These are phyloP conservation scores for Anisodus acutangulus DNA, from an alignment of 257 asterid species.

Conservation along the genomic window DNA sequence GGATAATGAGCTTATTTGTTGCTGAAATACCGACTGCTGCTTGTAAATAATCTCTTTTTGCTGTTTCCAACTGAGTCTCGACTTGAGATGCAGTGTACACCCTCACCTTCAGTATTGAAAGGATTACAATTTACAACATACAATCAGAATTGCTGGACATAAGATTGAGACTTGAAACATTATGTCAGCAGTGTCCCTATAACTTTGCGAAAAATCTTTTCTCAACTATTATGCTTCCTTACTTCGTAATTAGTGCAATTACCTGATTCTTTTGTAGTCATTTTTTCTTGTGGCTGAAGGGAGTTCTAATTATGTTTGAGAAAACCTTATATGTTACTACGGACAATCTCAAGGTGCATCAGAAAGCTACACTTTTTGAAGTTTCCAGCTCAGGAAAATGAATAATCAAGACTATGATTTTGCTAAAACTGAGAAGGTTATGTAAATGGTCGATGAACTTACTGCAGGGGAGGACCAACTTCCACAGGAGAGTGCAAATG, in stretches of 20 bases:
- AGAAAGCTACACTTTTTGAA: neutral
- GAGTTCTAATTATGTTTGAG: too few species aligned
- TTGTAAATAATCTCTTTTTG: slow-evolving; percentile 70
- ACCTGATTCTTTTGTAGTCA: too few species aligned
- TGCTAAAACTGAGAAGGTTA: neutral
- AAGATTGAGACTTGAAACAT: neutral
- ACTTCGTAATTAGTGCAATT: too few species aligned
- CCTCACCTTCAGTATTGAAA: slow-evolving; percentile 55
- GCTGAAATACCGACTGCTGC: slow-evolving; percentile 76
- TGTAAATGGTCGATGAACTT: slow-evolving; percentile 34
- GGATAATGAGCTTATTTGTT: slow-evolving; percentile 60
- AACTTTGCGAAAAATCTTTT: neutral
- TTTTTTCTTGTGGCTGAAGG: too few species aligned
- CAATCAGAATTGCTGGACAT: slow-evolving; percentile 15
- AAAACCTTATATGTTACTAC: too few species aligned
- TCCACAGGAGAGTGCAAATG: slow-evolving; percentile 89
- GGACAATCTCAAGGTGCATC: too few species aligned
- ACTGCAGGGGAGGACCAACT: slow-evolving; percentile 96
- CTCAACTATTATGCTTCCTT: too few species aligned
- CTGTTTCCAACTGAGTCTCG: slow-evolving; percentile 68
- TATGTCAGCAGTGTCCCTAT: neutral
- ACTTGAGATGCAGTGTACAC: slow-evolving; percentile 71
- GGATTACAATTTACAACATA: neutral
- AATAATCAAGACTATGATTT: neutral
- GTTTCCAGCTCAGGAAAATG: neutral